Conservation (phyloP, 495 filamentous ascomycete genomes). For the Aspergillus indologenus region DNA sequence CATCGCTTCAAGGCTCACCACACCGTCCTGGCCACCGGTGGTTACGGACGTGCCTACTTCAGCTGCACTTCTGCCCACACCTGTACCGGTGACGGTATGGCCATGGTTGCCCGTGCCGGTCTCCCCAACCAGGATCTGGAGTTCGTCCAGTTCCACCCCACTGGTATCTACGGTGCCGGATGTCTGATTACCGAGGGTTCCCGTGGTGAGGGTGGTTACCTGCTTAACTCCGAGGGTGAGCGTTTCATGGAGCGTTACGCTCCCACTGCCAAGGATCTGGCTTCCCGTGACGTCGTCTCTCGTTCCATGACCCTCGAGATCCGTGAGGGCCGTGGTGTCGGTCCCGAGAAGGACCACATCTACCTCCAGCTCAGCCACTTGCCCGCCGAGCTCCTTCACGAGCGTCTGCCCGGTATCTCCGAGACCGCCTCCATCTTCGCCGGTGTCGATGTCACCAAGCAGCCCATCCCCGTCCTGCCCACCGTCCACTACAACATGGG, state of each 20-base stretch:
- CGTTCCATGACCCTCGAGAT: slow-evolving; percentile 98
- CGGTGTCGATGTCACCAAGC: slow-evolving; percentile 92
- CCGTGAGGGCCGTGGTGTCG: slow-evolving; percentile 92
- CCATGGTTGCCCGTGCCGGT: slow-evolving; percentile 96
- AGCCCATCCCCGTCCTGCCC: slow-evolving; percentile 93
- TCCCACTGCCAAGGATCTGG: slow-evolving; percentile 94
- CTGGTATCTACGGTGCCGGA: slow-evolving; percentile 97
- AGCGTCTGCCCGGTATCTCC: slow-evolving; percentile 96
- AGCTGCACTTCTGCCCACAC: slow-evolving; percentile 96
- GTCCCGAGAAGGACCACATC: slow-evolving; percentile 94
- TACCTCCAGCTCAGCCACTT: slow-evolving; percentile 95
- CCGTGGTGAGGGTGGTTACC: slow-evolving; percentile 96
- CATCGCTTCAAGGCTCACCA: slow-evolving; percentile 94
- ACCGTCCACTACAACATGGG: slow-evolving; percentile 99
- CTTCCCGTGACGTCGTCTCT: slow-evolving; percentile 88
- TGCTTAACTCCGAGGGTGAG: slow-evolving; percentile 94
- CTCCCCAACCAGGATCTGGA: slow-evolving; percentile 98
- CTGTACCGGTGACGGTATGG: slow-evolving; percentile 97
- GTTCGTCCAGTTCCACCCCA: slow-evolving; percentile 99
- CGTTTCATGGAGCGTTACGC: slow-evolving; percentile 99
- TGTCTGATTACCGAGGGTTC: slow-evolving; percentile 98
- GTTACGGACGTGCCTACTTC: slow-evolving; percentile 97
- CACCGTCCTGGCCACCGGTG: slow-evolving; percentile 93
- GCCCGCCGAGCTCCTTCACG: slow-evolving; percentile 83
- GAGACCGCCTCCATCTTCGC: slow-evolving; percentile 96